Base-by-base conservation (phyloP, 345 rosid genomes). In the Heritiera littoralis region DNA sequence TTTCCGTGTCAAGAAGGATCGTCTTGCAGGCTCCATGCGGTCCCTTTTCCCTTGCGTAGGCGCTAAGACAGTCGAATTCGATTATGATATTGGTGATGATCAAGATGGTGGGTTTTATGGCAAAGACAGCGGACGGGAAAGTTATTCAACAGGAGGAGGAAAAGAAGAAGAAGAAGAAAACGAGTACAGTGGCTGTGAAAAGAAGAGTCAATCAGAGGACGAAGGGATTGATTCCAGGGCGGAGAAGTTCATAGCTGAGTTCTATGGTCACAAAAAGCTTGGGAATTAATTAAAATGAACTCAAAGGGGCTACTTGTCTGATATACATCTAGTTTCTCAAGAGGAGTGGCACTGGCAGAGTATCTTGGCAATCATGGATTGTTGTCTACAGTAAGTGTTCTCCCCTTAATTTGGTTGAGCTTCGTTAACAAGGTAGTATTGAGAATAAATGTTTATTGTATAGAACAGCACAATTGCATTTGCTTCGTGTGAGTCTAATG, bases 201-300 rank as follows among this genome's bases (percentile, higher is more conserved):
- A 71, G 59, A 70, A 23, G 41, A 70, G 74, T 66, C 49, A 41
- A 41, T 40, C 7, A 0, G 58, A 70, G 58, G 74, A 48, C 15
- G 74, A 70, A 70, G 74, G 74, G 58, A 70, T 70, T 28, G 74
- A 69, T 69, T 69, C 74, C 18, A 69, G 74, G 56, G 74, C 56
- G 0, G 74, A 70, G 56, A 70, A 48, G 20, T 70, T 70, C 74
- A 70, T 70, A 28, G 58, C 74, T 13, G 59, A 71, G 59, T 71
- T 71, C 59, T 71, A 71, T 70, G 74, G 8, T 68, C 17, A 68
- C 23, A 69, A 6, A 23, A 69, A 17, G 56, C 6, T 23, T 46
- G 5, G 17, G 10, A 49, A 14, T 48, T 70, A 55, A 69, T 23
- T 23, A 28, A 70, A 38, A 68, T 20, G 38, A 68, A 46, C 17